Conservation (phyloP, 768 basidiomycete species). For the Leccinum subgranulosum region DNA sequence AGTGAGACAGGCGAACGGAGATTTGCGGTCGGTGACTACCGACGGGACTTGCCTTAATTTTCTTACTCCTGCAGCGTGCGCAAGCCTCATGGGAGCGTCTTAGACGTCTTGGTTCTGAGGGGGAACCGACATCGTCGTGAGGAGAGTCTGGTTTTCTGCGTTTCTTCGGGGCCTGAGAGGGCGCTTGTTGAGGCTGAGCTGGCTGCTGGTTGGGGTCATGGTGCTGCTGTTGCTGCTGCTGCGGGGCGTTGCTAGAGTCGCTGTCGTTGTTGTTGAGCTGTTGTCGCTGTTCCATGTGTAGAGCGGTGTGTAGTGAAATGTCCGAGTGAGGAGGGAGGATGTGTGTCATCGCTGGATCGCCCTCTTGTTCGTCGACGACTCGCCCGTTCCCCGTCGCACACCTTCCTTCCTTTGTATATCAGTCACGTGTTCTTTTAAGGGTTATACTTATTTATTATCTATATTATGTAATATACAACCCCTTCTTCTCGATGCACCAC, state of each 20-base stretch:
- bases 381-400: background rate
- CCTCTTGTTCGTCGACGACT: background rate
- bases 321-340: constrained; percentile 46
- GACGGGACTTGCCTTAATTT: constrained; percentile 86
- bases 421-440: constrained; percentile 15
- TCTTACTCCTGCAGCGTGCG: constrained; percentile 91
- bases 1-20: constrained; percentile 51
- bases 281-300: constrained; percentile 69
- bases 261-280: constrained; percentile 37
- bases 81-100: constrained; percentile 90
- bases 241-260: constrained; percentile 27
- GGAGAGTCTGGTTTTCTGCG: constrained; percentile 56
- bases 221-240: constrained; percentile 24
- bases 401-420: constrained; percentile 24
- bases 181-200: constrained; percentile 32
- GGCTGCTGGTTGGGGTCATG: constrained; percentile 6
- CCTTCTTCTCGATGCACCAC: constrained; percentile 16
- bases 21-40: constrained; percentile 78
- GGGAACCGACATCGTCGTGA: constrained; percentile 50
- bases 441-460: background rate
- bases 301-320: constrained; percentile 55
- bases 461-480: background rate
- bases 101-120: constrained; percentile 75
- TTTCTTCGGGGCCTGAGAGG: constrained; percentile 45
- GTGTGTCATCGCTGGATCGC: constrained; percentile 42